phyloP scores from a whole-genome alignment of 805 yeast genomes.

The Wickerhamia fluorescens region DNA sequence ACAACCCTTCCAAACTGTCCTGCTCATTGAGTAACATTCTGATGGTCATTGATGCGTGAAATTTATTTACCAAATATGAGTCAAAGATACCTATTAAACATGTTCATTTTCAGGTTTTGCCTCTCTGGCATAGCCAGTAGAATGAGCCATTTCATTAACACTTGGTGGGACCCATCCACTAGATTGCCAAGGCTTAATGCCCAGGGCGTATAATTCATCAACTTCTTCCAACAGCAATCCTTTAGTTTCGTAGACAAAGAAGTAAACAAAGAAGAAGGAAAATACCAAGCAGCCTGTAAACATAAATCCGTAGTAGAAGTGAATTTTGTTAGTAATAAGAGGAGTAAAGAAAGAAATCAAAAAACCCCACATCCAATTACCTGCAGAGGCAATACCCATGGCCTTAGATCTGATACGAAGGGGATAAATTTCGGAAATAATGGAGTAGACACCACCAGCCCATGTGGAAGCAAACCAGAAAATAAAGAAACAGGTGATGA shows the following conservation, averaged over 20 bases:
- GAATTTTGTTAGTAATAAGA: slow-evolving; percentile 50
- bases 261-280: slow-evolving; percentile 60
- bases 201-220: slow-evolving; percentile 53
- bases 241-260: slow-evolving; percentile 70
- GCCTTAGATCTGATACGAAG: slow-evolving; percentile 50
- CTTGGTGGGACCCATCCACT: slow-evolving; percentile 45
- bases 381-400: slow-evolving; percentile 23
- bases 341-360: slow-evolving; percentile 55
- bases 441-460: slow-evolving; percentile 65
- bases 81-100: slow-evolving; percentile 9
- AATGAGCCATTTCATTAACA: slow-evolving; percentile 25
- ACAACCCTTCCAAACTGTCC: too few species aligned
- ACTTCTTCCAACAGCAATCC: slow-evolving; percentile 80
- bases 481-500: slow-evolving; percentile 57
- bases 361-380: slow-evolving; percentile 24
- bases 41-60: too few species aligned
- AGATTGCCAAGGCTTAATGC: slow-evolving; percentile 33
- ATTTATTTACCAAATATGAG: too few species aligned
- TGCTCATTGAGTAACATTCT: too few species aligned
- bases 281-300: slow-evolving; percentile 57
- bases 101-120: slow-evolving; percentile 25
- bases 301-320: slow-evolving; percentile 60
- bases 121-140: slow-evolving; percentile 31
- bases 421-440: slow-evolving; percentile 64
- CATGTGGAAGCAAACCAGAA: slow-evolving; percentile 68